Percentiles rank a stretch among this genome's conserved stretches.
These are phyloP conservation scores for Tagetes erecta DNA, from an alignment of 129 eudicot genomes.

Conservation along the genomic window DNA sequence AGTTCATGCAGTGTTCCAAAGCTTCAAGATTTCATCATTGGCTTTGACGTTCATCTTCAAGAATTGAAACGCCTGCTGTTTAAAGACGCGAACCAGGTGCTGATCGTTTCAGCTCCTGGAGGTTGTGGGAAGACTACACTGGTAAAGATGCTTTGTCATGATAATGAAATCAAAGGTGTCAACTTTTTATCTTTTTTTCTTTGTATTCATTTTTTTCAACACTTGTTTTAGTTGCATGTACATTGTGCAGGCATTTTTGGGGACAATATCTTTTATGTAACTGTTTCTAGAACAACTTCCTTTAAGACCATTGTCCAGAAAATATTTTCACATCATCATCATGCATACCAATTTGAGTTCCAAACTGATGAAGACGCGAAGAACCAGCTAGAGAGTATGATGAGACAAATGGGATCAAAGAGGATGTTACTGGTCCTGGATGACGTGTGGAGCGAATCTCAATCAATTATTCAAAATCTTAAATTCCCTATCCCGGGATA, in stretches of 20 bases:
- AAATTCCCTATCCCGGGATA: constrained; percentile 32
- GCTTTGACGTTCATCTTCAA: constrained; percentile 37
- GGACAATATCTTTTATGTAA: constrained; percentile 51
- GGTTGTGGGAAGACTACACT: constrained; percentile 54
- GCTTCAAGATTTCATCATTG: constrained; percentile 33
- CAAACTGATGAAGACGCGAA: constrained; percentile 54
- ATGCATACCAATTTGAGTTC: constrained; percentile 19
- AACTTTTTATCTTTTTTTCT: neutral
- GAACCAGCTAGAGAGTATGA: constrained; percentile 31
- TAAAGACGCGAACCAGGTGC: constrained; percentile 19
- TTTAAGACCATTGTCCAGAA: constrained; percentile 34
- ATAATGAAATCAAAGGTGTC: constrained; percentile 39
- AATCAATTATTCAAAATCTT: constrained; percentile 39
- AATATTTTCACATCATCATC: constrained; percentile 31
- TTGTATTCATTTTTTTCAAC: neutral
- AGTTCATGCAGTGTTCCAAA: constrained; percentile 34
- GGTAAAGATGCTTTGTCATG: constrained; percentile 52
- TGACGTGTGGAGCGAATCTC: constrained; percentile 50
- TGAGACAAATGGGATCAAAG: constrained; percentile 27
- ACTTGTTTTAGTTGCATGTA: neutral
- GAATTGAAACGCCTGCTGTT: constrained; percentile 36
- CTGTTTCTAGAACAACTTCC: constrained; percentile 42
- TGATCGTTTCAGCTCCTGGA: constrained; percentile 47
- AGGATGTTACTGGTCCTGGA: constrained; percentile 49
- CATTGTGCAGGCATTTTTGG: constrained; percentile 33